Percentiles rank a stretch among this genome's conserved stretches.
Evolutionary conservation across 768 basidiomycete genomes (phyloP).

Genomic region (Exsudoporus frostii): DNA sequence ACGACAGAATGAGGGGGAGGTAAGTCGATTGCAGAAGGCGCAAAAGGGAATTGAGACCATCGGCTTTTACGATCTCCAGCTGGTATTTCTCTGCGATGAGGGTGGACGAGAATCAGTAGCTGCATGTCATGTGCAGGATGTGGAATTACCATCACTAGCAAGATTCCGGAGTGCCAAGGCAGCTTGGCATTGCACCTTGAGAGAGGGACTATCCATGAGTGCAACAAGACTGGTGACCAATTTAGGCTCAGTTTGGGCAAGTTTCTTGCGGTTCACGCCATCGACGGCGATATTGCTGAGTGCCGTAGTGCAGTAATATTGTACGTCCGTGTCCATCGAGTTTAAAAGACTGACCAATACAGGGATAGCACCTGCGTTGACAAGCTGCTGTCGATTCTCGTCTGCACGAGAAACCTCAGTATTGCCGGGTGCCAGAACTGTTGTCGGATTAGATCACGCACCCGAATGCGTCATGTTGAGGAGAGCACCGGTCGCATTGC

Average conservation of each 20-base stretch:
- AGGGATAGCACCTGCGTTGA: constrained; percentile 97
- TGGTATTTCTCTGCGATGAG: constrained; percentile 86
- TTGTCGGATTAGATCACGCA: constrained; percentile 32
- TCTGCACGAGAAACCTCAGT: constrained; percentile 46
- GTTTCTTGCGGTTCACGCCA: constrained; percentile 89
- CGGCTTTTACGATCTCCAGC: constrained; percentile 94
- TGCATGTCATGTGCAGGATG: constrained; percentile 14
- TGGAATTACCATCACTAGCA: constrained; percentile 80
- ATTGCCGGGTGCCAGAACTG: neutral
- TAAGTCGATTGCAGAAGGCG: constrained; percentile 96
- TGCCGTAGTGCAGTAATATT: constrained; percentile 99
- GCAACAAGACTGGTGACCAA: constrained; percentile 90
- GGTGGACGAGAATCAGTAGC: constrained; percentile 2
- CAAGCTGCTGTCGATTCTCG: constrained; percentile 97
- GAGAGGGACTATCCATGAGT: constrained; percentile 94
- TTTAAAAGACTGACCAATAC: constrained; percentile 93
- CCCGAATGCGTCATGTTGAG: constrained; percentile 99
- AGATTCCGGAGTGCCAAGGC: constrained; percentile 94
- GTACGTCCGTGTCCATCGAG: constrained; percentile 97
- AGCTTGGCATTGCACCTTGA: constrained; percentile 99
- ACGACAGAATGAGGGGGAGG: constrained; percentile 94
- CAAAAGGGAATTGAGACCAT: constrained; percentile 87
- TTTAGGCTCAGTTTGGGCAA: constrained; percentile 91
- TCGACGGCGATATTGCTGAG: constrained; percentile 98
- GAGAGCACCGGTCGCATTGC: constrained; percentile 96